A percentile compares a stretch with the other conserved stretches of the same genome.
Evolutionary conservation across 2,329 filamentous ascomycete genomes (phyloP).

Genomic region (Cladosporium phlei): DNA sequence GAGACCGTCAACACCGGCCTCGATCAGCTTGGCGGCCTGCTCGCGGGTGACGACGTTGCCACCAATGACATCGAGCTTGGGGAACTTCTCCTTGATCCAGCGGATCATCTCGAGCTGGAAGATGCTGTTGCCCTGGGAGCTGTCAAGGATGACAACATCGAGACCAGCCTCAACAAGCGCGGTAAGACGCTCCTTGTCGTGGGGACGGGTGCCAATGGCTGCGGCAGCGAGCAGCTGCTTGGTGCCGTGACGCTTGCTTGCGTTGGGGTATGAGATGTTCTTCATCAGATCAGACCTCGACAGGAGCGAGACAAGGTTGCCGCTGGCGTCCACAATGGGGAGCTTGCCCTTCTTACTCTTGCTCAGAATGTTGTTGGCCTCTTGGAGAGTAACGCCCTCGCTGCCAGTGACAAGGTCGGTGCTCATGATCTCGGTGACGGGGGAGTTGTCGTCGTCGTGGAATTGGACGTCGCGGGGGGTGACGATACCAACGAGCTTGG

Average conservation of each 20-base stretch:
- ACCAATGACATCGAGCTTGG: conserved; percentile 86
- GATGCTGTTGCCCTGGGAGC: conserved; percentile 96
- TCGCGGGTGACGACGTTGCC: conserved; percentile 98
- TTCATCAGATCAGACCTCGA: conserved; percentile 95
- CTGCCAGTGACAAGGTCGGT: conserved; percentile 87
- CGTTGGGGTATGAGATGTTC: conserved; percentile 94
- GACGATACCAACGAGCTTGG: conserved; percentile 94
- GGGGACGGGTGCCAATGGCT: conserved; percentile 88
- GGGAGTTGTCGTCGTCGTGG: conserved; percentile 66
- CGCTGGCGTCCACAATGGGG: conserved; percentile 46
- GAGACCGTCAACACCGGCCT: conserved; percentile 89
- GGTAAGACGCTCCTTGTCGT: conserved; percentile 81
- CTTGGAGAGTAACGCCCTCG: conserved; percentile 72
- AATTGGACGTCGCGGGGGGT: conserved; percentile 98
- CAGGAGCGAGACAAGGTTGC: conserved; percentile 69
- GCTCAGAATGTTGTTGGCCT: conserved; percentile 89
- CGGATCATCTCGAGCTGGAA: conserved; percentile 99
- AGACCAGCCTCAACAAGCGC: conserved; percentile 91
- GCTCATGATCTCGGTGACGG: conserved; percentile 89
- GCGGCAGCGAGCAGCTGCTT: conserved; percentile 97
- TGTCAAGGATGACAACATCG: conserved; percentile 92
- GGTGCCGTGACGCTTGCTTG: conserved; percentile 91
- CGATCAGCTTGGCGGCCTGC: conserved; percentile 87
- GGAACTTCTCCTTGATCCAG: conserved; percentile 84
- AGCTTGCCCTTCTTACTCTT: conserved; percentile 88